Evolutionary conservation across 2,329 filamentous ascomycete genomes (phyloP).

Genomic region (Cordyceps pruinosa): DNA sequence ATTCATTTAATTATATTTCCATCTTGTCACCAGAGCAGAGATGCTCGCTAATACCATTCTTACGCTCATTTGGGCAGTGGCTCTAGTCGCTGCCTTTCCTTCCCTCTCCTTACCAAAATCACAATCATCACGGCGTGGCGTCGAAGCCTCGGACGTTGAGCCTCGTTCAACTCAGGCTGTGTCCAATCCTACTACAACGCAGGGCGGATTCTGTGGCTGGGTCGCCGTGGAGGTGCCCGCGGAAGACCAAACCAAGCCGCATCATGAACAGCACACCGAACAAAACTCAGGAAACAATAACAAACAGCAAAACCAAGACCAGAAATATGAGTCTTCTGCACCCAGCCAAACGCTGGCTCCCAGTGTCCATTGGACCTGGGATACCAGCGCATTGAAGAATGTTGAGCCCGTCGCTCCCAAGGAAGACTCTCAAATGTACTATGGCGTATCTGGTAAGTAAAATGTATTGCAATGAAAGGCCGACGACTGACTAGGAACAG

Average conservation of each 20-base stretch:
- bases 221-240: background rate
- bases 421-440: conserved; percentile 20
- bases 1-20: background rate
- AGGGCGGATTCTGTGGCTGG: background rate
- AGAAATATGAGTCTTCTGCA: background rate
- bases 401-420: conserved; percentile 19
- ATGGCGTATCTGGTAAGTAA: conserved; percentile 17
- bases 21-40: background rate
- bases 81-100: background rate
- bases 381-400: conserved; percentile 19
- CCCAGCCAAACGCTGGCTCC: conserved; percentile 1
- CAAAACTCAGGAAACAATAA: background rate
- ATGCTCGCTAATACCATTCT: conserved; percentile 8
- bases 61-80: conserved; percentile 4
- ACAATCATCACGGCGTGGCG: background rate
- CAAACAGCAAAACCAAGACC: background rate
- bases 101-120: conserved; percentile 3
- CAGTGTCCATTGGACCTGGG: conserved; percentile 20
- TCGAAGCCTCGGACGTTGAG: background rate
- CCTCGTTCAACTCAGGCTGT: background rate
- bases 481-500: conserved; percentile 3
- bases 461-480: background rate
- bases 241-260: background rate
- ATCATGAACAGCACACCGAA: background rate
- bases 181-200: background rate